Base-by-base conservation (phyloP, 805 yeast genomes). In the Cyberlindnera amylophila region DNA sequence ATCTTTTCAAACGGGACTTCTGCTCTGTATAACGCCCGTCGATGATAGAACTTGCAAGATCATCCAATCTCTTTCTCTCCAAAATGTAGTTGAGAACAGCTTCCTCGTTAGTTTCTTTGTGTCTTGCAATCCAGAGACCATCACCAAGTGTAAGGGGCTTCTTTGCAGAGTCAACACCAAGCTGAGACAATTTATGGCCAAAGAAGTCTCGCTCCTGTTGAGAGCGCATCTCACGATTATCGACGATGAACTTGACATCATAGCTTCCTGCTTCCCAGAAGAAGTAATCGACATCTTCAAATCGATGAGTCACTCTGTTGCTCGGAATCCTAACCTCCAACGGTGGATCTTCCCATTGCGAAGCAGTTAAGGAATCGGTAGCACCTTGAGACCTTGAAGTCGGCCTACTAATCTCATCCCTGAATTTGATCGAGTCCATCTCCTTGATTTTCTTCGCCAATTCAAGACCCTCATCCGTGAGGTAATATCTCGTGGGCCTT, bases 21-120 rank as follows among this genome's bases (percentile, higher is more conserved):
- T 93, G 99, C 59, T 93, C 99, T 41, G 72, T 70, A 55, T 84
- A 89, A 38, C 99, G 66, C 2, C 96, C 96, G 63, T 93, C 99
- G 46, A 75, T 74, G 35, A 93, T 88, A 39, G 96, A 86, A 27
- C 70, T 57, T 0, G 84, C 84, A 54, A 93, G 72, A 69, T 93
- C 99, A 57, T 87, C 95, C 34, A 90, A 63, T 42, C 96, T 67
- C 63, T 93, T 93, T 30, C 99, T 71, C 65, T 93, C 99, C 35
- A 91, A 74, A n/a, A 93, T 83, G 47, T 78, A 81, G 58, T 91
- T 85, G 14, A 93, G 63, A 1, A 86, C 82, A 4, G 81, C 87
- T 41, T 81, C 81, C 40, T 74, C 72, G 1, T 74, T 71, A 0
- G 86, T 74, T 0, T 46, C 52, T 39, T 67, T 74, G 54, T 88